Base-by-base conservation (phyloP, 768 basidiomycete species). In the Boletales sp. region DNA sequence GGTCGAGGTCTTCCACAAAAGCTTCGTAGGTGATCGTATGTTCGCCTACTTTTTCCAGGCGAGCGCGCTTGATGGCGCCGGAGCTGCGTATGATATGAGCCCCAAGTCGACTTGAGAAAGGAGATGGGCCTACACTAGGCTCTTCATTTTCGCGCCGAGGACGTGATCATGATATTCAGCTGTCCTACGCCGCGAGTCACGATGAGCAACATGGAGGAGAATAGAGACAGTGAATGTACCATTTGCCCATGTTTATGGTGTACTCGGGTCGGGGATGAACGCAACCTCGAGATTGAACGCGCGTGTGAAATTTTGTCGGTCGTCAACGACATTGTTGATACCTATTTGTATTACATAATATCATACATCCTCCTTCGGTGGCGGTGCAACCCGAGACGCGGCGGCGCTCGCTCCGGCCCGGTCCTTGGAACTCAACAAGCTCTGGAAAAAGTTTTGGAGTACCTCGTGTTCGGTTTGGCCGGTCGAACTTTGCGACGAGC, bases 401-500 rank as follows among this genome's bases (percentile, higher is more conserved):
- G 61, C 59, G 13, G 69, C 65, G 47, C 67, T 64, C 18, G 69
- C 68, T 11, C 63, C 64, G 19, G 64, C 63, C 5, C 84, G 77
- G 53, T 86, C 86, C 66, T 84, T 87, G 36, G 81, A 81, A 55
- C 78, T 85, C 54, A 93, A 68, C 62, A 92, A 65, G 50, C 84
- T 87, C 68, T 90, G 81, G 81, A 93, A 93, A 75, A 93, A 93
- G 64, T 86, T 86, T 59, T 91, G 87, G 54, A 93, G 65, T 15
- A 91, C 87, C 64, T 90, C 87, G 61, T 91, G 88, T 51, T 90
- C 86, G 35, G 79, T 79, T 69, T 81, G 80, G 9, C 70, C 74
- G 10, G 73, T 67, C 18, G 78, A 70, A 55, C 69, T 76, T n/a
- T 78, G 72, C 8, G 75, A 68, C 32, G 58, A 35, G 18, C 53